Conservation (phyloP, 1,284 basidiomycete genomes). For the Thelephora terrestris region DNA sequence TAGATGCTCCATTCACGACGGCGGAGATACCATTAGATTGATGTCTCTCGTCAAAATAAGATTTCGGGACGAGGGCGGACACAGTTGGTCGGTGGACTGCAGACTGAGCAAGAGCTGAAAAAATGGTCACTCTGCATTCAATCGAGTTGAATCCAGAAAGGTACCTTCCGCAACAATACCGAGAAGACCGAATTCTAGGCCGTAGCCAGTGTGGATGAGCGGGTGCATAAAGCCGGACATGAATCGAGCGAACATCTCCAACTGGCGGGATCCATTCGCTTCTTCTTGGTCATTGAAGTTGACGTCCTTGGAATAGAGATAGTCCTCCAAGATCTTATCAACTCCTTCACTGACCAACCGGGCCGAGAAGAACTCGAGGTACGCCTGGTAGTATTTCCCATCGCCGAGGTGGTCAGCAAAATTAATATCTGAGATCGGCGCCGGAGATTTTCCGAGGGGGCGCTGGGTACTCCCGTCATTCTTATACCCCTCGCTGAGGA, state of each 20-base stretch:
- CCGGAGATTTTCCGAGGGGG: slow-evolving; percentile 31
- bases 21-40: slow-evolving; percentile 4
- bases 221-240: slow-evolving; percentile 53
- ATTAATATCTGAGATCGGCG: slow-evolving; percentile 31
- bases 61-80: slow-evolving; percentile 17
- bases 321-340: slow-evolving; percentile 38
- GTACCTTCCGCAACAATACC: slow-evolving; percentile 58
- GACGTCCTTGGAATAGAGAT: slow-evolving; percentile 42
- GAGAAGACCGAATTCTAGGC: slow-evolving; percentile 49
- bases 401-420: slow-evolving; percentile 41
- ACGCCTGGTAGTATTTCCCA: slow-evolving; percentile 45
- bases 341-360: slow-evolving; percentile 34
- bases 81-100: slow-evolving; percentile 21
- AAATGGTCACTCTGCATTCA: neutral
- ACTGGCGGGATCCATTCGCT: slow-evolving; percentile 27
- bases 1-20: slow-evolving; percentile 5
- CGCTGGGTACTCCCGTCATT: slow-evolving; percentile 30
- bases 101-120: slow-evolving; percentile 26
- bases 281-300: slow-evolving; percentile 29
- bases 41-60: slow-evolving; percentile 16
- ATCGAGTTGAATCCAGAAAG: neutral
- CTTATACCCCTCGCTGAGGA: slow-evolving; percentile 34
- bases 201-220: slow-evolving; percentile 55
- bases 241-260: slow-evolving; percentile 50
- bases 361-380: slow-evolving; percentile 45